Evolutionary conservation across 73 alveolate species (phyloP).

Genomic region (Halteria grandinella): DNA sequence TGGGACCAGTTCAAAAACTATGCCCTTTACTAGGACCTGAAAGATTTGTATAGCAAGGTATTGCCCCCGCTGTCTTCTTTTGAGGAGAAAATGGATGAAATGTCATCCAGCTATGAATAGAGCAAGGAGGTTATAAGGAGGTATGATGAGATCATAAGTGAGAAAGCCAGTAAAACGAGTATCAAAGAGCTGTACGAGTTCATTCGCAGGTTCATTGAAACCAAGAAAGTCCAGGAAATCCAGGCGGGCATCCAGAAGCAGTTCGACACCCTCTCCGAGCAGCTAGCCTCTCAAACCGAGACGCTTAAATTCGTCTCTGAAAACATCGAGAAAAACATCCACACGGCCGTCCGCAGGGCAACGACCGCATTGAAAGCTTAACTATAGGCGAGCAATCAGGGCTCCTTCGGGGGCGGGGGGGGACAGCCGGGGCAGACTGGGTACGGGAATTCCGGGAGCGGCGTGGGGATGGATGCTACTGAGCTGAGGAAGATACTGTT

Average conservation of each 20-base stretch:
- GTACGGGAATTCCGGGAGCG: slow-evolving; percentile 25
- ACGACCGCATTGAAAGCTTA: neutral
- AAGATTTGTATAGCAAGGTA: slow-evolving; percentile 17
- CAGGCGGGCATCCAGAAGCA: no score
- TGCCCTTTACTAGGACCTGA: slow-evolving; percentile 19
- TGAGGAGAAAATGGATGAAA: slow-evolving; percentile 10
- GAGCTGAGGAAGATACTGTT: neutral
- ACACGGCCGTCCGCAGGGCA: slow-evolving; percentile 10
- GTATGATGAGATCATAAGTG: slow-evolving; percentile 21
- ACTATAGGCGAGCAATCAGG: neutral
- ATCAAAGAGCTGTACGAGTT: slow-evolving; percentile 18
- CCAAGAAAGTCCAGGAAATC: no score
- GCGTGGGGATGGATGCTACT: slow-evolving; percentile 7
- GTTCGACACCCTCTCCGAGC: no score
- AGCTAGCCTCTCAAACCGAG: no score
- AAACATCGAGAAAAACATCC: slow-evolving; percentile 2
- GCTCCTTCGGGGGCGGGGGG: neutral
- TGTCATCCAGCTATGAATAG: slow-evolving; percentile 3
- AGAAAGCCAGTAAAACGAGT: slow-evolving; percentile 29
- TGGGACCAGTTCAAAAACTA: slow-evolving; percentile 8
- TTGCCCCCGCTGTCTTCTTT: slow-evolving; percentile 10
- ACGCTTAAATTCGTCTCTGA: slow-evolving; percentile 2
- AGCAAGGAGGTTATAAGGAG: slow-evolving; percentile 33
- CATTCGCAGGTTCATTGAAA: no score
- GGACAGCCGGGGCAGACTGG: neutral